These are phyloP conservation scores for Platanus orientalis DNA, from an alignment of 164 flowering plant genomes.

Conservation along the genomic window DNA sequence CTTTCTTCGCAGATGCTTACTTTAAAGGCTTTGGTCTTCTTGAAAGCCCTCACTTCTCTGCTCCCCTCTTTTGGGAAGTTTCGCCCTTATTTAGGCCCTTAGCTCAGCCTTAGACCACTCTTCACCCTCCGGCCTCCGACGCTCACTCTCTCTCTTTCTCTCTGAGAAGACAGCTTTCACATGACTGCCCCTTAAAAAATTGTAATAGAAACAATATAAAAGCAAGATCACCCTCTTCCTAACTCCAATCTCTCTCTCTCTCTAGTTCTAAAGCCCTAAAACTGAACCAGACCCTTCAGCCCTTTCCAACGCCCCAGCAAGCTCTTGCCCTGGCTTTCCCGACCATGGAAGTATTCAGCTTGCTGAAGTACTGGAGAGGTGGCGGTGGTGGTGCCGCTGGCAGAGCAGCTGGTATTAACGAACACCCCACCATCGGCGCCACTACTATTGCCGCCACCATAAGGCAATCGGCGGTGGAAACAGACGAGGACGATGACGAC, in stretches of 20 bases:
- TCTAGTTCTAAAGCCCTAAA: background rate
- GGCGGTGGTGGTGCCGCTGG: constrained; percentile 16
- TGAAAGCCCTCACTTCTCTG: too few relatives aligned
- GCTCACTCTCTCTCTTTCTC: background rate
- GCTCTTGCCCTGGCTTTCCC: constrained; percentile 77
- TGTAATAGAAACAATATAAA: constrained; percentile 6
- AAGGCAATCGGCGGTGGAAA: background rate
- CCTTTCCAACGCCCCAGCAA: background rate
- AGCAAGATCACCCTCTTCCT: constrained; percentile 4
- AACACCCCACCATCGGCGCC: constrained; percentile 17
- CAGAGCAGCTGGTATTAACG: background rate
- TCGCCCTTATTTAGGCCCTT: background rate
- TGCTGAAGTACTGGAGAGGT: constrained; percentile 63
- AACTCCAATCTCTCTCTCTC: constrained; percentile 1
- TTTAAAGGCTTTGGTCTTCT: too few relatives aligned
- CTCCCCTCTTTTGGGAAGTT: constrained; percentile 1
- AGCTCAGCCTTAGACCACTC: too few relatives aligned
- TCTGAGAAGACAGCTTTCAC: constrained; percentile 22
- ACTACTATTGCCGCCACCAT: constrained; percentile 21
- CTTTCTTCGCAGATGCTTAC: too few relatives aligned
- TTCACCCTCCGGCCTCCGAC: background rate
- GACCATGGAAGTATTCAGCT: constrained; percentile 72
- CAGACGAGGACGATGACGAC: constrained; percentile 26
- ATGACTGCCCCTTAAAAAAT: constrained; percentile 21
- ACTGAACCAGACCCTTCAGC: too few relatives aligned